Evolutionary conservation across 495 filamentous ascomycete genomes (phyloP).

Genomic region (Endocarpon pusillum): DNA sequence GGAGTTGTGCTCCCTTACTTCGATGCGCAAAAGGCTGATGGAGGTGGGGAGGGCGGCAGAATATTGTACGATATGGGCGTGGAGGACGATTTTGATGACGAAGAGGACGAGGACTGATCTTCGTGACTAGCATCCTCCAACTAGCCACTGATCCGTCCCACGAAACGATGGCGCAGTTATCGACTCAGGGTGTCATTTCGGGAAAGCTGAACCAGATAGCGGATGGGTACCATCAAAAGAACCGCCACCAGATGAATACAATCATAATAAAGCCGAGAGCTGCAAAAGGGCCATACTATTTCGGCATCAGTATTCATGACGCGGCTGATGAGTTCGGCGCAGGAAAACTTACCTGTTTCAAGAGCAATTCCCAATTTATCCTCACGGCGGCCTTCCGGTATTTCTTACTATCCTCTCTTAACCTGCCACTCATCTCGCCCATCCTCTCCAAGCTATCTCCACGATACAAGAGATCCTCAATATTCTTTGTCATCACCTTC

Average conservation of each 20-base stretch:
- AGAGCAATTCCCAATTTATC: conserved; percentile 94
- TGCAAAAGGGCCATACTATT: conserved; percentile 72
- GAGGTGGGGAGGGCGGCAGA: conserved; percentile 66
- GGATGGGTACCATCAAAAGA: too few relatives aligned
- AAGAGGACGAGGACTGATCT: conserved; percentile 87
- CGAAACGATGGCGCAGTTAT: too few relatives aligned
- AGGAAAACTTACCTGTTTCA: conserved; percentile 64
- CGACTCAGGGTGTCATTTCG: too few relatives aligned
- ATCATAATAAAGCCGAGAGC: conserved; percentile 63
- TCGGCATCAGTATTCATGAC: conserved; percentile 10
- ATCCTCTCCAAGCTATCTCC: conserved; percentile 92
- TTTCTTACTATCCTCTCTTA: conserved; percentile 86
- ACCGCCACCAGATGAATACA: conserved; percentile 79
- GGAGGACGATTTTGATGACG: conserved; percentile 97
- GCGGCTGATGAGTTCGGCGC: too few relatives aligned
- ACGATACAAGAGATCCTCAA: conserved; percentile 90
- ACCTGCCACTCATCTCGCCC: conserved; percentile 76
- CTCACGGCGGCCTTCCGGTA: conserved; percentile 82
- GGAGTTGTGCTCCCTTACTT: conserved; percentile 86
- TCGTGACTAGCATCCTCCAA: too few relatives aligned
- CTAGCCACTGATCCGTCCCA: too few relatives aligned
- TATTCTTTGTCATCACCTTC: conserved; percentile 99
- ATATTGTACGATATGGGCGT: conserved; percentile 93
- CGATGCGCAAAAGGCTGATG: conserved; percentile 71
- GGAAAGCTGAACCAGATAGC: too few relatives aligned